Evolutionary conservation across 2,329 filamentous ascomycete genomes (phyloP), one percentile per base, ranked within the genome.

Genomic region (Aspergillus phoenicis): DNA sequence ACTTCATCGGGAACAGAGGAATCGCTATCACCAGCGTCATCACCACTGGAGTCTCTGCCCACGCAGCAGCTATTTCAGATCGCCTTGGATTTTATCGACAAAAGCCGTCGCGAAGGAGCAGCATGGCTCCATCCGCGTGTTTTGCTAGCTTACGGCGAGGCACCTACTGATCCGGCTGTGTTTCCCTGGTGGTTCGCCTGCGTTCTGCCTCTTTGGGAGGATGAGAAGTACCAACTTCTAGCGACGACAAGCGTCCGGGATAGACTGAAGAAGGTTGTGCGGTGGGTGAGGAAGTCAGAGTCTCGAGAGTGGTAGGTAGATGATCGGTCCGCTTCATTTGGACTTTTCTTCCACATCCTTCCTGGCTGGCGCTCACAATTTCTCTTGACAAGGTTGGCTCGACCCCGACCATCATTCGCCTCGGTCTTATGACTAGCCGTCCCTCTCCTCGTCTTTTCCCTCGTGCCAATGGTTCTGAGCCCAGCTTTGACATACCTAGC

Each of bases 131-230:
- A 90, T 58, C 83, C 87, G 43, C 85, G 89, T 8, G 88, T 93
- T 36, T 79, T 93, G 30, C 79, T 86, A 33, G 87, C 90, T 5
- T 95, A 94, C 66, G 93, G 93, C 11, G 86, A 90, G 60, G 89
- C 89, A 20, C 93, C 92, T 0, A 81, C 85, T 15, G 91, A 96
- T 69, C 88, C 91, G 0, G 88, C 88, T 3, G 75, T 86, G 1
- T 95, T 97, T 66, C 91, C 93, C 0, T 97, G 93, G 84, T 97
- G 93, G 93, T 89, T 97, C 66, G 93, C 90, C 8, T 91, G 87
- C 70, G 87, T 95, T 20, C 77, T 96, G 11, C 92, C 92, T 0
- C 87, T 95, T 39, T 84, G 85, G 13, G 90, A 95, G 26, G 80
- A 87, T 28, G 89, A 95, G 69, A 96, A 94, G 73, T 96, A 96